phyloP scores from a whole-genome alignment of 768 basidiomycete species.

The Rhizopogon salebrosus region DNA sequence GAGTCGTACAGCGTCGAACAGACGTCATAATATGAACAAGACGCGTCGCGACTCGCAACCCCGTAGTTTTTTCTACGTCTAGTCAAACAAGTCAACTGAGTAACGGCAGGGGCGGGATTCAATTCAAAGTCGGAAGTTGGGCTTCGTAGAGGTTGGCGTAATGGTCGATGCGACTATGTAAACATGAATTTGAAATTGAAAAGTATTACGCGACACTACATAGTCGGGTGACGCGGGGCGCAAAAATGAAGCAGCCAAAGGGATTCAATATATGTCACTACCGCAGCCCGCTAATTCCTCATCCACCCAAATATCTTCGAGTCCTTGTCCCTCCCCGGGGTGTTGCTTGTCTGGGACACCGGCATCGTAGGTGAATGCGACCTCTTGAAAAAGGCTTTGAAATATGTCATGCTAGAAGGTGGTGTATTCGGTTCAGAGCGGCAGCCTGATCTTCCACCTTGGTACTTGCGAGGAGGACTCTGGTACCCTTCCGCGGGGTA shows the following conservation, averaged over 20 bases:
- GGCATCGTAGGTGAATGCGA: conserved; percentile 20
- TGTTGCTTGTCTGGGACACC: conserved; percentile 6
- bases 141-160: too few species aligned
- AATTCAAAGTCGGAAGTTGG: too few species aligned
- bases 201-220: not conserved
- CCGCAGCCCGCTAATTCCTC: conserved; percentile 16
- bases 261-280: not conserved
- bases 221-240: too few species aligned
- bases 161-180: too few species aligned
- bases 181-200: not conserved
- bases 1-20: too few species aligned
- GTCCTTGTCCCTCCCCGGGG: conserved; percentile 21
- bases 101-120: too few species aligned
- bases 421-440: conserved; percentile 16
- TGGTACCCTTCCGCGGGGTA: conserved; percentile 26
- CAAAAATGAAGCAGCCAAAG: not conserved
- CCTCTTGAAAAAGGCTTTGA: conserved; percentile 24
- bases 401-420: conserved; percentile 12
- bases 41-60: too few species aligned
- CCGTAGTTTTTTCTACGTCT: too few species aligned
- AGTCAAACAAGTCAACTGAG: too few species aligned
- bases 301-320: conserved; percentile 26
- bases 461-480: conserved; percentile 19
- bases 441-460: conserved; percentile 7
- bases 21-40: too few species aligned